Evolutionary conservation across 306 rosid species (phyloP), one percentile per base, ranked within the genome.

Genomic region (Citrullus colocynthis): DNA sequence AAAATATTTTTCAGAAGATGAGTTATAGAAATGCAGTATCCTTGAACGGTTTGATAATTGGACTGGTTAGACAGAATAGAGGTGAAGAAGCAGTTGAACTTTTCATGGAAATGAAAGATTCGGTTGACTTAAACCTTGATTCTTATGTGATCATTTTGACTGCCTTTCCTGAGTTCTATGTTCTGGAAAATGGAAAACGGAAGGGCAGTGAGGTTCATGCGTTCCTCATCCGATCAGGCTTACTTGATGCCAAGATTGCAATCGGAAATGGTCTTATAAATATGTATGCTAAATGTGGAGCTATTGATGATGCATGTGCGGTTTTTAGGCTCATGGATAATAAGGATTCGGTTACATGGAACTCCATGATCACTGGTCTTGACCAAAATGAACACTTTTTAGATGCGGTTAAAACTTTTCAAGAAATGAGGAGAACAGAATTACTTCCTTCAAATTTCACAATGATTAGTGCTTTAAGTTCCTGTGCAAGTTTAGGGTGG

Each of bases 21-120:
- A 64, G 80, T 77, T 83, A 79, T 85, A 84, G 89, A 75, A 93
- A 90, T 85, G 90, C 87, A 16, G 90, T 93, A 79, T 88, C 98
- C 21, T 79, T 91, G 92, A 91, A 93, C 79, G 98, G 98, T 8
- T 88, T 93, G 71, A 86, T 93, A 88, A 95, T 93, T 84, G 98
- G 96, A 52, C 79, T 93, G 89, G 89, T 87, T 79, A 91, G 81
- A 83, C 97, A 90, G 79, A 90, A 86, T 81, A 85, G 61, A 72
- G 97, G 96, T 78, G 96, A 90, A 88, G 97, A 90, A 89, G 98
- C 94, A 14, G 76, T 87, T 64, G 74, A 84, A 79, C 75, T 90
- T 82, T 93, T 91, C 82, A 84, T 74, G 86, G 85, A 84, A 82
- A 83, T 88, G 92, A 88, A 89, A 74, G 82, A 84, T 76, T 80